Conservation (phyloP, 176 grass and related monocot species). For the Oryza rufipogon region DNA sequence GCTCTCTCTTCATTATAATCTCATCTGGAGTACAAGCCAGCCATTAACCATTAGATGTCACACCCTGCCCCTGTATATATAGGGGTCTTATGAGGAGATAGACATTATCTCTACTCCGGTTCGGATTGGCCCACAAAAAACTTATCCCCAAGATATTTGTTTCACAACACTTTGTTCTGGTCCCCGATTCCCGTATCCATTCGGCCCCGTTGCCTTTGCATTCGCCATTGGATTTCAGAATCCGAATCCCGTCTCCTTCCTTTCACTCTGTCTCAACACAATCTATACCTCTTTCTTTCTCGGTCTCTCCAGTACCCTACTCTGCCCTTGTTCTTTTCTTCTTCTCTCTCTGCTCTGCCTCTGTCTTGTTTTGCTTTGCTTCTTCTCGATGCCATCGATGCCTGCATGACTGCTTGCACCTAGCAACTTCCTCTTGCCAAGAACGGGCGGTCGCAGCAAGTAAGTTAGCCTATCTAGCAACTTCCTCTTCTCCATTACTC, state of each 20-base stretch:
- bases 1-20: too few species aligned
- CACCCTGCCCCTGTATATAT: too few species aligned
- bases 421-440: not conserved
- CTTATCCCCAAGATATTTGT: too few species aligned
- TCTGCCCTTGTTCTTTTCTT: not conserved
- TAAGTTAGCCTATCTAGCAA: not conserved
- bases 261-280: too few species aligned
- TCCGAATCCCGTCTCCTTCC: not conserved
- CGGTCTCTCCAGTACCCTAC: not conserved
- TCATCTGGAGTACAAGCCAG: too few species aligned
- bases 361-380: not conserved
- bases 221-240: not conserved
- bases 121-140: too few species aligned
- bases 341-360: too few species aligned
- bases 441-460: not conserved
- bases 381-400: not conserved
- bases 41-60: too few species aligned
- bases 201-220: not conserved
- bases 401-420: not conserved
- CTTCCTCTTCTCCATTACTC: not conserved
- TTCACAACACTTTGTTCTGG: too few species aligned
- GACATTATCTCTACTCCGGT: too few species aligned
- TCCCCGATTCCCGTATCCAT: not conserved
- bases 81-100: too few species aligned
- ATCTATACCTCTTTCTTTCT: too few species aligned